Conservation (phyloP, 2,329 filamentous ascomycete species). For the Ascomycota sp. region DNA sequence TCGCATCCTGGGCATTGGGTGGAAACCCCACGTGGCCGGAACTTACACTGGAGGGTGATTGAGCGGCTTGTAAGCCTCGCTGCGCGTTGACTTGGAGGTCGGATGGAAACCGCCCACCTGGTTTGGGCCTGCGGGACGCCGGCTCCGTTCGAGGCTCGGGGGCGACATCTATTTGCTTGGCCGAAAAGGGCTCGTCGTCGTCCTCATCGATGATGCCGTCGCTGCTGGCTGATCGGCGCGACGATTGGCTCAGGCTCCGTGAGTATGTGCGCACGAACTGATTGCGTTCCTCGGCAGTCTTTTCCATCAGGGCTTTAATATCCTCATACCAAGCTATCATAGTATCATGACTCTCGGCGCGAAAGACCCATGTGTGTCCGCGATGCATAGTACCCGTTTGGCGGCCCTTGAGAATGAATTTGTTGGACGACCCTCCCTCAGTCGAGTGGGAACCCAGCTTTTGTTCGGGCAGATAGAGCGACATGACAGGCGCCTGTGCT, state of each 20-base stretch:
- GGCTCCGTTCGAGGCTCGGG: no score
- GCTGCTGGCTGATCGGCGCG: conserved; percentile 43
- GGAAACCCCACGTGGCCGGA: conserved; percentile 38
- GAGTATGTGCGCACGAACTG: conserved; percentile 72
- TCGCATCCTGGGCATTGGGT: conserved; percentile 38
- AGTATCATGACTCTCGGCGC: conserved; percentile 61
- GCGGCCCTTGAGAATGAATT: conserved; percentile 92
- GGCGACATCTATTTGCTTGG: conserved; percentile 22
- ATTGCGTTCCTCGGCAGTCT: conserved; percentile 68
- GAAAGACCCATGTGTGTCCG: conserved; percentile 52
- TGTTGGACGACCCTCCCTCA: conserved; percentile 70
- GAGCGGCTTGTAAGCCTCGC: conserved; percentile 60
- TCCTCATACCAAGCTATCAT: conserved; percentile 97
- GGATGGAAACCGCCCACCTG: conserved; percentile 93
- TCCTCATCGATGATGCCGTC: conserved; percentile 63
- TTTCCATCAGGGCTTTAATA: conserved; percentile 75
- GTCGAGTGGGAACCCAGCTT: conserved; percentile 84
- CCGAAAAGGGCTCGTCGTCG: conserved; percentile 42
- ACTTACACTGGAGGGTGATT: conserved; percentile 65
- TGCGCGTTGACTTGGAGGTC: conserved; percentile 65
- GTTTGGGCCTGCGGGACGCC: conserved; percentile 49
- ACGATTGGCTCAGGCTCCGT: conserved; percentile 52
- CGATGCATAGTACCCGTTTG: conserved; percentile 88
- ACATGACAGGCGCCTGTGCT: conserved; percentile 83
- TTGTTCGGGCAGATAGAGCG: conserved; percentile 81